These are phyloP conservation scores for Podosphaera leucotricha DNA, from an alignment of 2,329 filamentous ascomycete species.

Conservation along the genomic window DNA sequence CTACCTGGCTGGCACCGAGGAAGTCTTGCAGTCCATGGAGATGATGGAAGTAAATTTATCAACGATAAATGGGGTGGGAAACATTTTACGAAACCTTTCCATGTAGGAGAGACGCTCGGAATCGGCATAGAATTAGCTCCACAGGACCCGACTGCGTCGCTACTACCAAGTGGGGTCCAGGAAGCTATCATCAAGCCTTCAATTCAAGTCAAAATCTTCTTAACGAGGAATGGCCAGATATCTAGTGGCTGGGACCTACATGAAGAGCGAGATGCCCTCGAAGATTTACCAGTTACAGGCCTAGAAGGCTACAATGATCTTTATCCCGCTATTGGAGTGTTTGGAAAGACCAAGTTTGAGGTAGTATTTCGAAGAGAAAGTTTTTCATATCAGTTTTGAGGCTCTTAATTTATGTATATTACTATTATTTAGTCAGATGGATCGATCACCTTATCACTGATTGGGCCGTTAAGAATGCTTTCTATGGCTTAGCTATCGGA, in stretches of 20 bases:
- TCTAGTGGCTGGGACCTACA: constrained; percentile 46
- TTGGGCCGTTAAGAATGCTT: too few species aligned
- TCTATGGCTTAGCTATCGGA: too few species aligned
- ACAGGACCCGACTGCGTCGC: constrained; percentile 10
- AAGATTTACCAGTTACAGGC: constrained; percentile 38
- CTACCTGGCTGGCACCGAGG: constrained; percentile 64
- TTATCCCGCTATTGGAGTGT: constrained; percentile 46
- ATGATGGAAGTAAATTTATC: constrained; percentile 54
- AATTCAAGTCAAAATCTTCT: constrained; percentile 37
- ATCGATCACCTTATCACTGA: too few species aligned
- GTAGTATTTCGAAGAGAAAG: constrained; percentile 33
- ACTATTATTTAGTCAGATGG: too few species aligned
- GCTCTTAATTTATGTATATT: background rate
- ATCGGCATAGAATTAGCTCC: constrained; percentile 40
- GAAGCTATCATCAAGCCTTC: constrained; percentile 3
- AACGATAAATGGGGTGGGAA: constrained; percentile 54
- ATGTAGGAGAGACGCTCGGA: constrained; percentile 41
- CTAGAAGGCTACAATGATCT: constrained; percentile 50
- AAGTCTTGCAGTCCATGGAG: constrained; percentile 52
- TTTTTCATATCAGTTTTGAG: constrained; percentile 28
- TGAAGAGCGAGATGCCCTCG: constrained; percentile 43
- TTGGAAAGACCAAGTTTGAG: constrained; percentile 44
- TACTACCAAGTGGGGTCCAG: constrained; percentile 11
- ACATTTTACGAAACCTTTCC: constrained; percentile 40
- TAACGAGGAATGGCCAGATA: constrained; percentile 40